A percentile compares a stretch with the other conserved stretches of the same genome.
Evolutionary conservation across 2,329 filamentous ascomycete genomes (phyloP).

Genomic region (Ceratocystis ficicola): DNA sequence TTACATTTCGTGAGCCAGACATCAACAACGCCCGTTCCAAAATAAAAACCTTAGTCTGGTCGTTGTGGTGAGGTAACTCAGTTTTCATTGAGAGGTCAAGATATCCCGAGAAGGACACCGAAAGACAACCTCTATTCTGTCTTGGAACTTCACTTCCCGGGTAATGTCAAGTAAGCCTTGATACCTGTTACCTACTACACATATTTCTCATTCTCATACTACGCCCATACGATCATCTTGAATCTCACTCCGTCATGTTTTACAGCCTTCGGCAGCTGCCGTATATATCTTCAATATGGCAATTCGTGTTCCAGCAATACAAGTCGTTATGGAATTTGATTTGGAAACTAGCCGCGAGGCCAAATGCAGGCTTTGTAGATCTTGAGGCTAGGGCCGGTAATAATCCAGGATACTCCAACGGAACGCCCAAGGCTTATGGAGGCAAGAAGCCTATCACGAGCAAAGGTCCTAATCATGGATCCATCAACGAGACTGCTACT

Average conservation of each 20-base stretch:
- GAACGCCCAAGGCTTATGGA: constrained; percentile 20
- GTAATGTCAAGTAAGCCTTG: neutral
- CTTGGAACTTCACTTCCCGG: neutral
- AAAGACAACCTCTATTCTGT: neutral
- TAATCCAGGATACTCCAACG: constrained; percentile 14
- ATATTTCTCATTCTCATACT: neutral
- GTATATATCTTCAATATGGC: constrained; percentile 21
- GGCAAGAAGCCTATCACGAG: constrained; percentile 21
- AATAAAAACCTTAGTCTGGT: constrained; percentile 3
- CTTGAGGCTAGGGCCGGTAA: constrained; percentile 18
- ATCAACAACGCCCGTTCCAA: constrained; percentile 3
- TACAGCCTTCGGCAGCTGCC: constrained; percentile 20
- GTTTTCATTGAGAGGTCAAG: neutral
- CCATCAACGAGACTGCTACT: constrained; percentile 20
- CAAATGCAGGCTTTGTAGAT: constrained; percentile 21
- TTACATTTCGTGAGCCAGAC: constrained; percentile 8
- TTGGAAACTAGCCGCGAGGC: constrained; percentile 22
- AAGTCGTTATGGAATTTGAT: constrained; percentile 22
- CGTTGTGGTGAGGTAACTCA: neutral
- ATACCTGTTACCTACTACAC: neutral
- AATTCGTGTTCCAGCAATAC: constrained; percentile 23
- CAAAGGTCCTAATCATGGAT: constrained; percentile 18
- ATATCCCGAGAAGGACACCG: neutral
- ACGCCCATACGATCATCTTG: neutral
- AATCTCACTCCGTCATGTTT: constrained; percentile 18